Conservation (phyloP, 441 rosid genomes). For the Corymbia calophylla region DNA sequence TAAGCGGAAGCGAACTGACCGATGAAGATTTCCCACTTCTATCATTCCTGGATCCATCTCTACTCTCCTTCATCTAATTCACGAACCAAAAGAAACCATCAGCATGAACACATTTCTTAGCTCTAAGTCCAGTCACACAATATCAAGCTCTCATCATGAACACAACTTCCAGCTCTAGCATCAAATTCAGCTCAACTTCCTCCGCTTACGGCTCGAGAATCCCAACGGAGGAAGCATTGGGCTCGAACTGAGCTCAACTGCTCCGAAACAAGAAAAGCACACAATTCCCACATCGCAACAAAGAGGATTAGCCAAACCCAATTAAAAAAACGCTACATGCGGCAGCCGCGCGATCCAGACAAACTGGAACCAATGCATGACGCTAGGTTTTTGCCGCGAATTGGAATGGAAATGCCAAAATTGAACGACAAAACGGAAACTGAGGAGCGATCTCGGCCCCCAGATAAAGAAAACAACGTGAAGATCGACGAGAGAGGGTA, state of each 20-base stretch:
- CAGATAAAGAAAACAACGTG: background rate
- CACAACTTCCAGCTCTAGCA: background rate
- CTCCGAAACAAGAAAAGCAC: background rate
- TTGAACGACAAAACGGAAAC: background rate
- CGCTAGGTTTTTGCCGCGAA: background rate
- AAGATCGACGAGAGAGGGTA: background rate
- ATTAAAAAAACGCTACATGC: background rate
- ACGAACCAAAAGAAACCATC: background rate
- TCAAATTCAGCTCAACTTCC: background rate
- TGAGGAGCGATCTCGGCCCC: background rate
- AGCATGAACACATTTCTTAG: background rate
- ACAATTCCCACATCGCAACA: background rate
- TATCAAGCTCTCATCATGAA: background rate
- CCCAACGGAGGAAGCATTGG: background rate
- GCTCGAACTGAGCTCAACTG: background rate
- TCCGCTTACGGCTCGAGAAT: background rate
- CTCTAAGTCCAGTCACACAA: background rate
- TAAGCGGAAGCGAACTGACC: conserved; percentile 59
- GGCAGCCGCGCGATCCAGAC: background rate
- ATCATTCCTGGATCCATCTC: conserved; percentile 40
- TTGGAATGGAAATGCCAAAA: background rate
- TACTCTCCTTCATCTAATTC: conserved; percentile 53
- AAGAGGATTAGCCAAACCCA: background rate
- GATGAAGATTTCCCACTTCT: conserved; percentile 51
- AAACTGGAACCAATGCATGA: background rate